Percentiles rank a stretch among this genome's conserved stretches.
phyloP scores from a whole-genome alignment of 1,139 yeast genomes.

The Dujonia santamariae region DNA sequence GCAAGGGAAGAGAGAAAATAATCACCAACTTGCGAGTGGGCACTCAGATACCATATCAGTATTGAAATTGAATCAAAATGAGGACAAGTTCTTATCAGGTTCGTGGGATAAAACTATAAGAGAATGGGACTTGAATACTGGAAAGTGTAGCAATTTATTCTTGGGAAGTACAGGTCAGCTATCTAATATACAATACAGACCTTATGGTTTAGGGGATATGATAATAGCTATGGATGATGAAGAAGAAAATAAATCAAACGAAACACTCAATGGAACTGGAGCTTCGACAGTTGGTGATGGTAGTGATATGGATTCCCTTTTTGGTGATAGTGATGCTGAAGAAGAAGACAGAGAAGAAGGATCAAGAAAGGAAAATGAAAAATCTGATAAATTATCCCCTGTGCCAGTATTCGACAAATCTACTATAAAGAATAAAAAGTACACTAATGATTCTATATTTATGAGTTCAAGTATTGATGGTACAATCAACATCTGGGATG shows the following conservation, averaged over 20 bases:
- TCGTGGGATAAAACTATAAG: conserved; percentile 82
- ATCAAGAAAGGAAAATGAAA: conserved; percentile 18
- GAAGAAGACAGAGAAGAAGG: conserved; percentile 14
- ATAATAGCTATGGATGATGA: conserved; percentile 16
- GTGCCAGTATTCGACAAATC: conserved; percentile 10
- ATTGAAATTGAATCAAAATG: conserved; percentile 58
- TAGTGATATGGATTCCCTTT: conserved; percentile 69
- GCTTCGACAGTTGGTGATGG: conserved; percentile 26
- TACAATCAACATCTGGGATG: conserved; percentile 78
- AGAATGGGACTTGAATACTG: conserved; percentile 85
- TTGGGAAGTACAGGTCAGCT: conserved; percentile 71
- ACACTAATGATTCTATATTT: conserved; percentile 56
- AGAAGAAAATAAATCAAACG: conserved; percentile 12
- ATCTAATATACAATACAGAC: conserved; percentile 75
- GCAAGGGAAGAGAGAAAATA: conserved; percentile 24
- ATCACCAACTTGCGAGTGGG: conserved; percentile 18
- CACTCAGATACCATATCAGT: conserved; percentile 79
- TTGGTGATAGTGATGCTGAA: conserved; percentile 75
- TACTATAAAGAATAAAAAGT: conserved; percentile 21
- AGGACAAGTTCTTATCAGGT: conserved; percentile 69
- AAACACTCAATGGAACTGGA: conserved; percentile 6
- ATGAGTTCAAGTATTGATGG: conserved; percentile 87
- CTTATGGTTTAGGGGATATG: conserved; percentile 54
- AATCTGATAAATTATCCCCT: conserved; percentile 14
- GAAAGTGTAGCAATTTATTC: conserved; percentile 49